Evolutionary conservation across 2,329 filamentous ascomycete species (phyloP).

Genomic region (Rutstroemia sp.): DNA sequence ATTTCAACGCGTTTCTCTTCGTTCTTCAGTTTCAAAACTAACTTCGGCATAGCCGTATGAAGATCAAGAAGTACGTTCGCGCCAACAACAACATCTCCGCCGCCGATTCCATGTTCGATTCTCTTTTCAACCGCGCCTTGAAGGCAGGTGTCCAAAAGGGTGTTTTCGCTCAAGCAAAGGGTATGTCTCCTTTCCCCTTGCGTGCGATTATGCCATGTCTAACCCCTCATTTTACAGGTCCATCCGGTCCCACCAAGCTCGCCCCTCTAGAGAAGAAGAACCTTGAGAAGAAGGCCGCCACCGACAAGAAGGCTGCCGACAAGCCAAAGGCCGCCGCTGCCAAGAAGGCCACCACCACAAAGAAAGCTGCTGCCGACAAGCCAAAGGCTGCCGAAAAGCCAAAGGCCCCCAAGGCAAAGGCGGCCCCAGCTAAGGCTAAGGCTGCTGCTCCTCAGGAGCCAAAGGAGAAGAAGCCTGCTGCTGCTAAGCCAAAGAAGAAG

Average conservation of each 20-base stretch:
- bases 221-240: conserved; percentile 37
- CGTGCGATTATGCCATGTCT: conserved; percentile 16
- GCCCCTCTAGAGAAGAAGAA: conserved; percentile 21
- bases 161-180: conserved; percentile 64
- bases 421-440: conserved; percentile 32
- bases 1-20: conserved; percentile 23
- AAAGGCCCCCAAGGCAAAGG: conserved; percentile 41
- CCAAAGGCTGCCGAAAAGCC: conserved; percentile 29
- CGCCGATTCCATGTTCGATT: conserved; percentile 52
- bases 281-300: conserved; percentile 19
- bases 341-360: conserved; percentile 29
- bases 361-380: conserved; percentile 33
- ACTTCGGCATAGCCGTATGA: conserved; percentile 44
- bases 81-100: conserved; percentile 61
- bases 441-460: conserved; percentile 24
- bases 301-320: conserved; percentile 29
- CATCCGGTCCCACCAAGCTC: conserved; percentile 66
- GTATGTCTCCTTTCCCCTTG: conserved; percentile 39
- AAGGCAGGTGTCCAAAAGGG: conserved; percentile 59
- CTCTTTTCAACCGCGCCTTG: conserved; percentile 64
- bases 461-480: conserved; percentile 19
- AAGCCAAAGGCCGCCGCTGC: conserved; percentile 28
- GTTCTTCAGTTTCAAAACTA: conserved; percentile 10
- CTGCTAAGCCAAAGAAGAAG: conserved; percentile 29
- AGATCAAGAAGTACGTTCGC: conserved; percentile 68